Evolutionary conservation across 2,329 filamentous ascomycete genomes (phyloP).

Genomic region (Dryadomyces quercus-mongolicae): DNA sequence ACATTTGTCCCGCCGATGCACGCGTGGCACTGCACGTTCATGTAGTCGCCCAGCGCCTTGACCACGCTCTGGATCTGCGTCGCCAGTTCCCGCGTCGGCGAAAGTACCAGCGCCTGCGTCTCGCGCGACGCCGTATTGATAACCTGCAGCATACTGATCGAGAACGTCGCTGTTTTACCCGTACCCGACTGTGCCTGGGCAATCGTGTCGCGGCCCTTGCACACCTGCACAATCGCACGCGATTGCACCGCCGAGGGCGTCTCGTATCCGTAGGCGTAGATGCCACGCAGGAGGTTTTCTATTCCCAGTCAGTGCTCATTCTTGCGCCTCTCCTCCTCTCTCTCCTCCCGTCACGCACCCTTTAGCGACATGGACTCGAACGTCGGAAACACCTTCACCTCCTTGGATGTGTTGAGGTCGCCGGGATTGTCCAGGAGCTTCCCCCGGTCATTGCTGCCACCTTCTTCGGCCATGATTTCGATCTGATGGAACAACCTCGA

Average conservation of each 20-base stretch:
- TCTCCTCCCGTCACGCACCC: slow-evolving; percentile 25
- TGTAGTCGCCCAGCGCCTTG: slow-evolving; percentile 99
- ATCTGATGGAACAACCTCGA: neutral
- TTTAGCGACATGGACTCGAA: slow-evolving; percentile 96
- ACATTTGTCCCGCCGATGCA: slow-evolving; percentile 98
- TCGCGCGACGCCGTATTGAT: slow-evolving; percentile 89
- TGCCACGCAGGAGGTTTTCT: slow-evolving; percentile 90
- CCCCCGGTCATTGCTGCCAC: slow-evolving; percentile 30
- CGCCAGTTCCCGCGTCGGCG: slow-evolving; percentile 89
- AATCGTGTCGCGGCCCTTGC: slow-evolving; percentile 97
- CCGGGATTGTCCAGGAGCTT: slow-evolving; percentile 92
- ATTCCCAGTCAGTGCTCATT: neutral
- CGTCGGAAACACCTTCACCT: slow-evolving; percentile 88
- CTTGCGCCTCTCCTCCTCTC: too few species aligned
- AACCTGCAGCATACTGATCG: slow-evolving; percentile 90
- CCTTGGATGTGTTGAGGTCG: slow-evolving; percentile 97
- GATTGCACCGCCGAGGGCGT: slow-evolving; percentile 96
- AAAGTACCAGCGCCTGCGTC: slow-evolving; percentile 89
- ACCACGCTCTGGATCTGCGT: slow-evolving; percentile 98
- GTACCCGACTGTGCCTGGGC: slow-evolving; percentile 96
- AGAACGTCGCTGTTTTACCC: slow-evolving; percentile 93
- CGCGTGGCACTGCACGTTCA: slow-evolving; percentile 98
- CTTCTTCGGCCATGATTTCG: slow-evolving; percentile 59
- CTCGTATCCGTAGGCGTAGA: slow-evolving; percentile 98
- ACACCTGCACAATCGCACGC: slow-evolving; percentile 95